phyloP scores from a whole-genome alignment of 2,329 filamentous ascomycete genomes.

The Pseudonectria foliicola region DNA sequence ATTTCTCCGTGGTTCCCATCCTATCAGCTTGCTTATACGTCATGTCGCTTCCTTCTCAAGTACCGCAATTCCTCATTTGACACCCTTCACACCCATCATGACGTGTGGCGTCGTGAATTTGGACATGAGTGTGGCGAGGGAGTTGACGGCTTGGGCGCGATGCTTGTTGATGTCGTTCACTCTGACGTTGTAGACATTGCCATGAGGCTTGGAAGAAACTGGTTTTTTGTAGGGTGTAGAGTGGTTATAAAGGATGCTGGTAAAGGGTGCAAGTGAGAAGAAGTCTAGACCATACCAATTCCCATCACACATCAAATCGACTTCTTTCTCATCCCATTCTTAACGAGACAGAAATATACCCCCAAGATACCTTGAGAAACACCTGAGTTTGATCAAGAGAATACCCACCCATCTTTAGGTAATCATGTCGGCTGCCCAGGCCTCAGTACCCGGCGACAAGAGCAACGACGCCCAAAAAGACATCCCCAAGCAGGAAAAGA shows the following conservation, averaged over 20 bases:
- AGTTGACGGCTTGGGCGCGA: not conserved
- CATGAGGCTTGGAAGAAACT: slow-evolving; percentile 19
- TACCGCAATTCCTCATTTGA: slow-evolving; percentile 7
- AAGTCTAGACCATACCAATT: slow-evolving; percentile 8
- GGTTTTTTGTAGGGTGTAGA: slow-evolving; percentile 14
- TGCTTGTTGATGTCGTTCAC: slow-evolving; percentile 9
- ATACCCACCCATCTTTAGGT: slow-evolving; percentile 2
- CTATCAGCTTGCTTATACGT: slow-evolving; percentile 11
- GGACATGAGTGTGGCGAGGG: slow-evolving; percentile 3
- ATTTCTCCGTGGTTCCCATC: not conserved
- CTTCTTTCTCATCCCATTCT: too few relatives aligned
- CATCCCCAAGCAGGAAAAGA: slow-evolving; percentile 18
- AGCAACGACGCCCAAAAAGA: slow-evolving; percentile 25
- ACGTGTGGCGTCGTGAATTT: slow-evolving; percentile 19
- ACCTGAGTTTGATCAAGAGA: not conserved
- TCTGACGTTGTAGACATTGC: slow-evolving; percentile 17
- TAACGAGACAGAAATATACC: too few relatives aligned
- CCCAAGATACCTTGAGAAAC: not conserved
- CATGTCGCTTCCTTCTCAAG: slow-evolving; percentile 17
- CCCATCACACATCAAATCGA: slow-evolving; percentile 2
- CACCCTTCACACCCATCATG: slow-evolving; percentile 16
- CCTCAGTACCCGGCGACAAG: slow-evolving; percentile 22
- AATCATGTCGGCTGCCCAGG: slow-evolving; percentile 20
- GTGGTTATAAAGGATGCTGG: slow-evolving; percentile 12
- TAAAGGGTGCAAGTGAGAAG: slow-evolving; percentile 14